Evolutionary conservation across 2,329 filamentous ascomycete species (phyloP).

Genomic region (Penicillium sp.): DNA sequence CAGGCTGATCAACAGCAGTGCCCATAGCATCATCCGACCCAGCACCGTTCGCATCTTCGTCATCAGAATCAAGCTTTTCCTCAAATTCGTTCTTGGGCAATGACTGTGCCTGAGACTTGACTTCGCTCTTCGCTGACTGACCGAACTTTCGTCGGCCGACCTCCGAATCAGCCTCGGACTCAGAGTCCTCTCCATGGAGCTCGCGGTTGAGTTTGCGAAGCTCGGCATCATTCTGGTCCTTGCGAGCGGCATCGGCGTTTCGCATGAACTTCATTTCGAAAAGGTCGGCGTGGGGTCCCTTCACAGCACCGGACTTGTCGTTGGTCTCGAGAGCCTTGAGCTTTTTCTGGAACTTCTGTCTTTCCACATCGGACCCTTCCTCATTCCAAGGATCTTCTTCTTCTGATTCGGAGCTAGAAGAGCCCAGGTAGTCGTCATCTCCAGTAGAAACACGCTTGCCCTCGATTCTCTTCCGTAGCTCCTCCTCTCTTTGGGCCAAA

Average conservation of each 20-base stretch:
- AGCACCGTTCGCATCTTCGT: slow-evolving; percentile 34
- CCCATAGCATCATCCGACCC: slow-evolving; percentile 36
- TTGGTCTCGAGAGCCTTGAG: slow-evolving; percentile 53
- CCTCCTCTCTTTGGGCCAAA: slow-evolving; percentile 79
- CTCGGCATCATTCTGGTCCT: slow-evolving; percentile 78
- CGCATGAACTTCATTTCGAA: slow-evolving; percentile 94
- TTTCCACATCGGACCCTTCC: slow-evolving; percentile 39
- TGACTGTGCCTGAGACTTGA: slow-evolving; percentile 29
- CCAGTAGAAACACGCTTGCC: slow-evolving; percentile 67
- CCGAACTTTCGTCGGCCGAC: slow-evolving; percentile 63
- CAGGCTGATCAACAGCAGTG: slow-evolving; percentile 34
- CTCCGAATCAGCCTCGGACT: slow-evolving; percentile 54
- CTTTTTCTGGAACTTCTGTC: slow-evolving; percentile 42
- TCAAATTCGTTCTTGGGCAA: slow-evolving; percentile 61
- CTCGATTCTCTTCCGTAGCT: slow-evolving; percentile 76
- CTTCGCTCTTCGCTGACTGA: slow-evolving; percentile 33
- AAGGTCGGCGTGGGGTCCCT: slow-evolving; percentile 64
- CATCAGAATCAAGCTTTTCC: slow-evolving; percentile 57
- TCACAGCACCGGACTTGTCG: slow-evolving; percentile 40
- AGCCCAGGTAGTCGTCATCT: slow-evolving; percentile 55
- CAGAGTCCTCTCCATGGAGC: slow-evolving; percentile 64
- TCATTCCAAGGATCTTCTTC: slow-evolving; percentile 62
- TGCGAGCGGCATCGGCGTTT: slow-evolving; percentile 76
- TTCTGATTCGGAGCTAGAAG: slow-evolving; percentile 65
- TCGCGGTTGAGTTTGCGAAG: slow-evolving; percentile 70